phyloP scores from a whole-genome alignment of 2,329 filamentous ascomycete genomes.

The Pseudogymnoascus sp. region DNA sequence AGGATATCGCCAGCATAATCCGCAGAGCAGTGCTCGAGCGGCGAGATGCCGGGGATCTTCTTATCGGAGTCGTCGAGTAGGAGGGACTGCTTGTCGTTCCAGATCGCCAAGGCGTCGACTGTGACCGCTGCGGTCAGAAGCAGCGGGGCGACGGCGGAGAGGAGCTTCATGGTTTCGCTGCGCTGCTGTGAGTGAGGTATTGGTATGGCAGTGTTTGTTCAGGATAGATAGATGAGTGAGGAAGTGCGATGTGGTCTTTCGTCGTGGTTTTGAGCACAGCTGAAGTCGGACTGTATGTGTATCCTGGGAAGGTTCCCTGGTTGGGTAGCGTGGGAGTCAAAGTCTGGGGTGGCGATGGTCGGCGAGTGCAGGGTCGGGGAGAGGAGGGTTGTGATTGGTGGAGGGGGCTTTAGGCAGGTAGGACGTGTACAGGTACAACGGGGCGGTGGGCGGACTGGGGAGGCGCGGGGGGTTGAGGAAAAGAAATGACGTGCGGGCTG shows the following conservation, averaged over 20 bases:
- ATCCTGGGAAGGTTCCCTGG: not conserved
- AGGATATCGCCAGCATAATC: slow-evolving; percentile 63
- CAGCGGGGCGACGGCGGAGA: slow-evolving; percentile 22
- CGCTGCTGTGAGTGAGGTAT: not conserved
- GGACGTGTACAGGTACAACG: not conserved
- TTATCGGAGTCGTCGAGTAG: slow-evolving; percentile 36
- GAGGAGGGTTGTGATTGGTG: not conserved
- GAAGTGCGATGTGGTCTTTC: too few species aligned
- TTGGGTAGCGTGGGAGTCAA: not conserved
- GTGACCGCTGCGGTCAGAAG: slow-evolving; percentile 26
- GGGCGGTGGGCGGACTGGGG: not conserved
- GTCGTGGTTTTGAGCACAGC: too few species aligned
- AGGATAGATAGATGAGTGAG: too few species aligned
- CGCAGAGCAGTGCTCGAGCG: slow-evolving; percentile 64
- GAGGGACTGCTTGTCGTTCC: slow-evolving; percentile 40
- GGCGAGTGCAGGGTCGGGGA: not conserved
- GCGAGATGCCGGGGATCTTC: slow-evolving; percentile 73
- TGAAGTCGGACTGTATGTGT: too few species aligned
- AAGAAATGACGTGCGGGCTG: not conserved
- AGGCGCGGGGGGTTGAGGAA: not conserved
- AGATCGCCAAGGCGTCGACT: slow-evolving; percentile 32
- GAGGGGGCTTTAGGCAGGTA: not conserved
- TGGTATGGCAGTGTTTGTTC: too few species aligned
- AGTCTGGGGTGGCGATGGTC: not conserved
- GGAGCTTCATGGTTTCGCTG: slow-evolving; percentile 31